Conservation (phyloP, 106 monocot genomes). For the Cymbidium sinense region DNA sequence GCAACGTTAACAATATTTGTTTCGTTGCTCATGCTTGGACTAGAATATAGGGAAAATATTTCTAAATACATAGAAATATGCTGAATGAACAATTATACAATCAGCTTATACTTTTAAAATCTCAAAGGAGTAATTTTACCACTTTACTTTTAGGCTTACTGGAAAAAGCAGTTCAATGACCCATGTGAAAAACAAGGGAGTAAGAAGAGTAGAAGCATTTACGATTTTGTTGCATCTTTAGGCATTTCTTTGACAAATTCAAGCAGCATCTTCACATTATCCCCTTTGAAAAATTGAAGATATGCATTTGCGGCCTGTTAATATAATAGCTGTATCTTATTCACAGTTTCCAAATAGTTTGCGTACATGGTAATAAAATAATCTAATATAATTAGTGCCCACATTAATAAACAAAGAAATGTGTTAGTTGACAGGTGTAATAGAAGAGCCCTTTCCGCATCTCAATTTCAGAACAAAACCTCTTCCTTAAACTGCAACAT, state of each 20-base stretch:
- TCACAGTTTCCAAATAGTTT: neutral
- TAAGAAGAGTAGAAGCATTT: conserved; percentile 44
- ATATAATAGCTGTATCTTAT: neutral
- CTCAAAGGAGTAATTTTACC: no score
- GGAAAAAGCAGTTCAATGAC: no score
- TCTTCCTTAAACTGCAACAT: no score
- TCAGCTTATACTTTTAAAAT: neutral
- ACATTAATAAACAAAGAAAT: neutral
- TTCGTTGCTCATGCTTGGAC: no score
- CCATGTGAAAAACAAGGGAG: conserved; percentile 48
- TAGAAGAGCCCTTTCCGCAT: no score
- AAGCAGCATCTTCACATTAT: conserved; percentile 26
- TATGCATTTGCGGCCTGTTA: conserved; percentile 53
- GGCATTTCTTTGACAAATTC: conserved; percentile 74
- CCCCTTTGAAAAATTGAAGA: conserved; percentile 33
- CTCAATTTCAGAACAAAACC: no score
- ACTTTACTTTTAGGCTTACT: no score
- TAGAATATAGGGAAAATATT: no score
- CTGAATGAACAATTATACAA: no score
- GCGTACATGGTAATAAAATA: neutral
- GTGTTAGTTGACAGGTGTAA: no score
- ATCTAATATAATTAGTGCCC: neutral
- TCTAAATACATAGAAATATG: no score
- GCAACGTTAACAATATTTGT: neutral
- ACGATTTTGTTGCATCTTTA: conserved; percentile 25